Percentiles rank a stretch among this genome's conserved stretches.
These are phyloP conservation scores for Boletus speciosus DNA, from an alignment of 768 basidiomycete species.

Conservation along the genomic window DNA sequence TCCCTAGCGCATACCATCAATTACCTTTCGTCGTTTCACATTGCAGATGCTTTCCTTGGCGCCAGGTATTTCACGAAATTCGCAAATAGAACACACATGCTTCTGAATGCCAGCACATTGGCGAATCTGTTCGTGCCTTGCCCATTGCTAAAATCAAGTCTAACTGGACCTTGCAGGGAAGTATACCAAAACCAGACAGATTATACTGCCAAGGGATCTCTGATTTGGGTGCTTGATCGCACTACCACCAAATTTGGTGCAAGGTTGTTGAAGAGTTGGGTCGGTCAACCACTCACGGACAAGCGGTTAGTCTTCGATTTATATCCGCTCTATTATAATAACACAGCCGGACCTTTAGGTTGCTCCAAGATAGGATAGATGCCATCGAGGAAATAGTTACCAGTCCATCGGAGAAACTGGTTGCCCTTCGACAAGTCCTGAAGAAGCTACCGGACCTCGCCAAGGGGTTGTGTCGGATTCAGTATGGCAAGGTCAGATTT, in stretches of 20 bases:
- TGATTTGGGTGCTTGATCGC: conserved; percentile 83
- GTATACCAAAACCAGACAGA: conserved; percentile 92
- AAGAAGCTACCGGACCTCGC: conserved; percentile 82
- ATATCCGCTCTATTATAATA: not conserved
- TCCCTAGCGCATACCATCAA: conserved; percentile 71
- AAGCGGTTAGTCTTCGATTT: conserved; percentile 44
- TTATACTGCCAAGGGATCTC: conserved; percentile 63
- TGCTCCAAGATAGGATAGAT: conserved; percentile 71
- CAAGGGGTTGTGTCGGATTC: conserved; percentile 81
- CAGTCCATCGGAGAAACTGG: conserved; percentile 59
- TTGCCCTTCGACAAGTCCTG: conserved; percentile 64
- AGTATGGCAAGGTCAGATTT: conserved; percentile 77
- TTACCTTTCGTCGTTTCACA: conserved; percentile 68
- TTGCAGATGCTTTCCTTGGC: conserved; percentile 76
- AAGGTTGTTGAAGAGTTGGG: conserved; percentile 78
- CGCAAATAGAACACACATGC: conserved; percentile 75
- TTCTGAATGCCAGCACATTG: conserved; percentile 84
- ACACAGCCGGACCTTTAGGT: conserved; percentile 38
- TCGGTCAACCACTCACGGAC: conserved; percentile 80
- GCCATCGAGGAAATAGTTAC: conserved; percentile 80
- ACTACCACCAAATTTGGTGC: conserved; percentile 89
- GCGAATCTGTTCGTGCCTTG: conserved; percentile 56
- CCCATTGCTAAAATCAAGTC: not conserved
- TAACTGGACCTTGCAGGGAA: conserved; percentile 46
- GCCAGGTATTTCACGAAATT: conserved; percentile 79